phyloP scores from a whole-genome alignment of 2,329 filamentous ascomycete genomes.

The Aspergillus intermedius region DNA sequence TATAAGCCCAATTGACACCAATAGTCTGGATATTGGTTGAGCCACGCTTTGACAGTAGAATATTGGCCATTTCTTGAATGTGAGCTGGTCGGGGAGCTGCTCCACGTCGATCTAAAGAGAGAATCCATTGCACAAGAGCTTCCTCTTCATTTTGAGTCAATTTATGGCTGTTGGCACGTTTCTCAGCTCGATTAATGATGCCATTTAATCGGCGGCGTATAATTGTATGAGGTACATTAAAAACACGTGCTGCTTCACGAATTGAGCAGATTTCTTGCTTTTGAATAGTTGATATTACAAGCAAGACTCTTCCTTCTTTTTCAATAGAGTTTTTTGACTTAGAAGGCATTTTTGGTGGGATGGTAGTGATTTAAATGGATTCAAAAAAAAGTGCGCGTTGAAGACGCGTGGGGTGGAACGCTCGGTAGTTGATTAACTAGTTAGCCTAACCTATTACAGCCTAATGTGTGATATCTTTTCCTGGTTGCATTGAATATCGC shows the following conservation, averaged over 20 bases:
- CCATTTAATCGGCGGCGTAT: not conserved
- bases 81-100: constrained; percentile 2
- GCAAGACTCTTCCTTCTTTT: too few relatives aligned
- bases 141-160: constrained; percentile 1
- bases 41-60: constrained; percentile 1
- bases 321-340: too few relatives aligned
- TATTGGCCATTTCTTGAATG: constrained; percentile 6
- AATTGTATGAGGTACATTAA: not conserved
- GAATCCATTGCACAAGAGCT: not conserved
- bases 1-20: constrained; percentile 3
- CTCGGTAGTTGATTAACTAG: too few relatives aligned
- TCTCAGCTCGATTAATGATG: not conserved
- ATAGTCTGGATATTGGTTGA: not conserved
- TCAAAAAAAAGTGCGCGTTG: too few relatives aligned
- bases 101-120: constrained; percentile 1
- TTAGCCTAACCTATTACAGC: too few relatives aligned
- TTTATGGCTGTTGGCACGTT: constrained; percentile 1
- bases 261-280: too few relatives aligned
- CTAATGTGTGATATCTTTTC: too few relatives aligned
- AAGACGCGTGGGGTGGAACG: too few relatives aligned
- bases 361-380: too few relatives aligned
- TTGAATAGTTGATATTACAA: too few relatives aligned
- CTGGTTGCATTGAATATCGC: too few relatives aligned
- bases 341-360: too few relatives aligned
- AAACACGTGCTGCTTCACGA: not conserved